Percentiles rank a stretch among this genome's conserved stretches.
Evolutionary conservation across 2,329 filamentous ascomycete species (phyloP).

Genomic region (Monosporascus ibericus): DNA sequence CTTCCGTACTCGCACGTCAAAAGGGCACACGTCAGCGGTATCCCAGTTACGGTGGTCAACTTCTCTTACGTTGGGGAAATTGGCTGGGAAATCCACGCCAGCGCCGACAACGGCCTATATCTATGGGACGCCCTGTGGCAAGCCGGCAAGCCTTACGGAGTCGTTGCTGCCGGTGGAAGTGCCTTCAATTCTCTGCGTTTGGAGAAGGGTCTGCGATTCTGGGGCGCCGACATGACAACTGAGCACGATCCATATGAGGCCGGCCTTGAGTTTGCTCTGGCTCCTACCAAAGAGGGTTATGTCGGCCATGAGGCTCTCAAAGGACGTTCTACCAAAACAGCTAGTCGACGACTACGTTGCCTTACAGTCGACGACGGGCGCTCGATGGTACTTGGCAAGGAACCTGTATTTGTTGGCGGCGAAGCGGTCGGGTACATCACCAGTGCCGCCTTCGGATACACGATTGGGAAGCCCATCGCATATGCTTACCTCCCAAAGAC

Average conservation of each 20-base stretch:
- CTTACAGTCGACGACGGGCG: conserved; percentile 49
- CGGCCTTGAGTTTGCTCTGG: conserved; percentile 45
- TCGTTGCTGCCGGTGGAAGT: conserved; percentile 51
- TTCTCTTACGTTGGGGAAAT: conserved; percentile 56
- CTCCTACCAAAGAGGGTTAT: conserved; percentile 40
- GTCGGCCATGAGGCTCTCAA: conserved; percentile 46
- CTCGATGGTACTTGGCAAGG: conserved; percentile 55
- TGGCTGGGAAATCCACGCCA: conserved; percentile 58
- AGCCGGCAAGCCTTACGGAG: conserved; percentile 46
- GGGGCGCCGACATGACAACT: conserved; percentile 52
- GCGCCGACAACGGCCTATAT: conserved; percentile 49
- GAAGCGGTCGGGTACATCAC: conserved; percentile 51
- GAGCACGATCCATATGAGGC: conserved; percentile 57
- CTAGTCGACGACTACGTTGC: conserved; percentile 35
- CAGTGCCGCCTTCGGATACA: conserved; percentile 55
- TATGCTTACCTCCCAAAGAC: conserved; percentile 49
- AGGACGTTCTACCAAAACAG: conserved; percentile 30
- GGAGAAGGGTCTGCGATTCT: conserved; percentile 54
- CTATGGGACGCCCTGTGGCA: conserved; percentile 54
- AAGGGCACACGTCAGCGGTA: conserved; percentile 41
- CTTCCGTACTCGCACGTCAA: conserved; percentile 47
- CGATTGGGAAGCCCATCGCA: conserved; percentile 50
- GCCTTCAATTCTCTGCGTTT: conserved; percentile 54
- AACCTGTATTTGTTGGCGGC: conserved; percentile 48
- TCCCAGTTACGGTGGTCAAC: conserved; percentile 50